Base-by-base conservation (phyloP, 441 rosid species). In the Manihot esculenta region DNA sequence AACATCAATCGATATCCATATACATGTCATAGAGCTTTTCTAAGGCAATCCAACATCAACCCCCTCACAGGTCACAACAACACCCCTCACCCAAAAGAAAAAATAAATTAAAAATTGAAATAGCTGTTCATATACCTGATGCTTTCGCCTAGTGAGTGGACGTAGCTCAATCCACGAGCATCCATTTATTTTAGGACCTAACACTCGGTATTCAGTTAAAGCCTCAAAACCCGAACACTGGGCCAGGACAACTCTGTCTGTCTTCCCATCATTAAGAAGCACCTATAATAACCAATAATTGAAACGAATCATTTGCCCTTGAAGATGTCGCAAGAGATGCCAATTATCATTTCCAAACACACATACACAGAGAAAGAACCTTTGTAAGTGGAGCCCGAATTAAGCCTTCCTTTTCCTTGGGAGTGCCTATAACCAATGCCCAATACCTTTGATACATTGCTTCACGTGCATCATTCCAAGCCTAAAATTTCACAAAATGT, bases 61-160 rank as follows among this genome's bases (percentile, higher is more conserved):
- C 48, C 42, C 21, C 30, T 23, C 49, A 11, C 24, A 53, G 10
- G 1, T 15, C 1, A 59, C 24, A 48, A 0, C 12, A 60, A 0
- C 13, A 6, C 5, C 24, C 10, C 42, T 5, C 57, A 1, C 54
- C 49, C 14, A n/a, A 18, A 17, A 57, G 18, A 4, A 4, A 4
- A 30, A 30, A 30, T 1, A 30, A 30, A 30, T 1, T 1, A 4
- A 30, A 60, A 48, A 89, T 6, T 27, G 10, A 87, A 78, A 69
- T 87, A 87, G 57, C 88, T 71, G 35, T 89, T 30, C 66, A 26
- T 26, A 55, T 64, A 87, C 98, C 97, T 89, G 99, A 82, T 94
- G 97, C 74, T 94, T 94, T 81, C 97, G 84, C 24, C 95, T 91
- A 20, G 99, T 94, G 75, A 90, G 85, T n/a, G 99, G 97, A 2